These are phyloP conservation scores for Castanea sativa DNA, from an alignment of 306 rosid genomes.

Conservation along the genomic window DNA sequence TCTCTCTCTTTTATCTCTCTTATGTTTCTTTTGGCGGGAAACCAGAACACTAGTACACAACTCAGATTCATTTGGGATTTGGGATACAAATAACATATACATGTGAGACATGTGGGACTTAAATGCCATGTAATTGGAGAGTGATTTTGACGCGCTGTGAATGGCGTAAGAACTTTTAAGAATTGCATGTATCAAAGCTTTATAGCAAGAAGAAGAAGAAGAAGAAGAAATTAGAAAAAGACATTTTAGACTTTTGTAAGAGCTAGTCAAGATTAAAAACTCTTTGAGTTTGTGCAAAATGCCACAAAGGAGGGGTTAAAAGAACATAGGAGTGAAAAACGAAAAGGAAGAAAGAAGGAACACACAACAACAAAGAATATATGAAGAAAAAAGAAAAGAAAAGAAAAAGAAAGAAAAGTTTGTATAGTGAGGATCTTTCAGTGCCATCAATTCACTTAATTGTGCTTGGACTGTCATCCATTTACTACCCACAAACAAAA, in stretches of 20 bases:
- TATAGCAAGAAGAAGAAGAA: neutral
- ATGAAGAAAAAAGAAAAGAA: slow-evolving; percentile 7
- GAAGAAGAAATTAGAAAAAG: neutral
- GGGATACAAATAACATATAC: neutral
- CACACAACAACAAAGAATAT: slow-evolving; percentile 2
- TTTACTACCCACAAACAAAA: slow-evolving; percentile 38
- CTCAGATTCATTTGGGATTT: neutral
- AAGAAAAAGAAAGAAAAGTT: slow-evolving; percentile 34
- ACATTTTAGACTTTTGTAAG: slow-evolving; percentile 23
- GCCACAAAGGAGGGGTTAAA: slow-evolving; percentile 18
- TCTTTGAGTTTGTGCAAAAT: slow-evolving; percentile 39
- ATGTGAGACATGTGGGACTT: neutral
- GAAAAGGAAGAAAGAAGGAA: neutral
- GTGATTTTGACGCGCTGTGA: neutral
- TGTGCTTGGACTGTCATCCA: slow-evolving; percentile 80
- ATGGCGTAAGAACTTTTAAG: neutral
- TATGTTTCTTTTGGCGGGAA: neutral
- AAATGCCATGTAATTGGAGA: neutral
- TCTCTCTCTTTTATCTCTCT: neutral
- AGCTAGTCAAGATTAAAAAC: slow-evolving; percentile 14
- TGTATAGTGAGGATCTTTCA: slow-evolving; percentile 43
- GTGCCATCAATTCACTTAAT: slow-evolving; percentile 51
- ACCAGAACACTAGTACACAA: neutral
- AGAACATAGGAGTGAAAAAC: slow-evolving; percentile 3
- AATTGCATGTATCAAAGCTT: neutral